phyloP scores from a whole-genome alignment of 169 alveolate genomes.

The Perkinsus chesapeaki region DNA sequence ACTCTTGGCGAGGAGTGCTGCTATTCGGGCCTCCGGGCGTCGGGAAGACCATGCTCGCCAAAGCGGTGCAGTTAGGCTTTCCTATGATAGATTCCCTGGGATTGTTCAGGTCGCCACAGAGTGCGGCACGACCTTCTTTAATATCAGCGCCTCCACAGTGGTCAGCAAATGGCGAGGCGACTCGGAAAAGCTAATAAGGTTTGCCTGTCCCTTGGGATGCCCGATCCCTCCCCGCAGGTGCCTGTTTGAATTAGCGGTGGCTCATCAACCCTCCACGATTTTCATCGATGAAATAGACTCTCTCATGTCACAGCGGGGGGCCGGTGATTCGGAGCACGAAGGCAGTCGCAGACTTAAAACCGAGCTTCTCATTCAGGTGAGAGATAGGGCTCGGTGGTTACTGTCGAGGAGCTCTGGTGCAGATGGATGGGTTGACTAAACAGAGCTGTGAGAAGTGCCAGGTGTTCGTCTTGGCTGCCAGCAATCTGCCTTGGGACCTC shows the following conservation, averaged over 20 bases:
- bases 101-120: slow-evolving; percentile 64
- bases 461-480: slow-evolving; percentile 71
- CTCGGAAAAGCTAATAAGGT: slow-evolving; percentile 78
- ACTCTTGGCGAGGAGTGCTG: slow-evolving; percentile 83
- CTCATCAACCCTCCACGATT: slow-evolving; percentile 79
- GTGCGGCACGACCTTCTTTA: slow-evolving; percentile 78
- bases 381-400: not conserved
- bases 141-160: slow-evolving; percentile 79
- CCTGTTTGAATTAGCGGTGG: slow-evolving; percentile 82
- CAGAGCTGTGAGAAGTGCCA: slow-evolving; percentile 41
- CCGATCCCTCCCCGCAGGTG: not conserved
- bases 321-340: slow-evolving; percentile 57
- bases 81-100: not conserved
- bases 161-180: slow-evolving; percentile 88
- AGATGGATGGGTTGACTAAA: slow-evolving; percentile 70
- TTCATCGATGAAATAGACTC: slow-evolving; percentile 88
- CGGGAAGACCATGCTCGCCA: slow-evolving; percentile 86
- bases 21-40: slow-evolving; percentile 94
- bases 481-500: slow-evolving; percentile 78
- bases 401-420: not conserved
- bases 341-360: slow-evolving; percentile 74
- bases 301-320: slow-evolving; percentile 68
- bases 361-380: slow-evolving; percentile 51
- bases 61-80: slow-evolving; percentile 56
- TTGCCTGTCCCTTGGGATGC: not conserved